Percentiles rank a stretch among this genome's conserved stretches.
These are phyloP conservation scores for Geotrichum europaeum DNA, from an alignment of 1,139 yeast genomes.

Conservation along the genomic window DNA sequence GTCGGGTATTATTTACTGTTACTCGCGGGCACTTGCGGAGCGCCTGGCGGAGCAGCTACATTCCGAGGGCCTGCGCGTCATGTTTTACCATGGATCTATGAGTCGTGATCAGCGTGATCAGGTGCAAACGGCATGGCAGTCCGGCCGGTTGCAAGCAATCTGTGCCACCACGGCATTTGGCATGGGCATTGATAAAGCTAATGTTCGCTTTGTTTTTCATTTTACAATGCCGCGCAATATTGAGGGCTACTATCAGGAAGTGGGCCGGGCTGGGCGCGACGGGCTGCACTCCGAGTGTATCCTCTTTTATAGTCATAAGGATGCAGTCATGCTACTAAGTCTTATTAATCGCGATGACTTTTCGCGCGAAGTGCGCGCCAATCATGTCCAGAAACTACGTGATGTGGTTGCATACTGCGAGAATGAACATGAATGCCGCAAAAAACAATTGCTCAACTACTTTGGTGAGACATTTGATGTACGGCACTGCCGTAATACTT, in stretches of 20 bases:
- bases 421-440: constrained; percentile 81
- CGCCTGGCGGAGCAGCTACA: constrained; percentile 60
- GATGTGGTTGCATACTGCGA: constrained; percentile 92
- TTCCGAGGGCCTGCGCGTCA: constrained; percentile 57
- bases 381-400: constrained; percentile 68
- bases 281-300: constrained; percentile 76
- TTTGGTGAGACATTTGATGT: constrained; percentile 80
- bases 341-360: constrained; percentile 73
- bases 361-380: constrained; percentile 60
- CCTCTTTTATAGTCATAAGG: constrained; percentile 72
- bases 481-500: constrained; percentile 57
- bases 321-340: constrained; percentile 45
- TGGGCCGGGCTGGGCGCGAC: constrained; percentile 99
- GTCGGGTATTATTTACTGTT: constrained; percentile 92
- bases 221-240: constrained; percentile 82
- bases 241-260: constrained; percentile 96
- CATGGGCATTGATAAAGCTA: constrained; percentile 97
- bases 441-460: constrained; percentile 81
- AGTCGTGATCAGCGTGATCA: constrained; percentile 61
- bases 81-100: constrained; percentile 94
- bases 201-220: constrained; percentile 88
- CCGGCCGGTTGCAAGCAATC: constrained; percentile 60
- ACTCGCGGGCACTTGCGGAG: constrained; percentile 85
- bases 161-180: constrained; percentile 99
- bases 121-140: constrained; percentile 81